Conservation (phyloP, 177 flowering plant species). For the Vitis hybrid region DNA sequence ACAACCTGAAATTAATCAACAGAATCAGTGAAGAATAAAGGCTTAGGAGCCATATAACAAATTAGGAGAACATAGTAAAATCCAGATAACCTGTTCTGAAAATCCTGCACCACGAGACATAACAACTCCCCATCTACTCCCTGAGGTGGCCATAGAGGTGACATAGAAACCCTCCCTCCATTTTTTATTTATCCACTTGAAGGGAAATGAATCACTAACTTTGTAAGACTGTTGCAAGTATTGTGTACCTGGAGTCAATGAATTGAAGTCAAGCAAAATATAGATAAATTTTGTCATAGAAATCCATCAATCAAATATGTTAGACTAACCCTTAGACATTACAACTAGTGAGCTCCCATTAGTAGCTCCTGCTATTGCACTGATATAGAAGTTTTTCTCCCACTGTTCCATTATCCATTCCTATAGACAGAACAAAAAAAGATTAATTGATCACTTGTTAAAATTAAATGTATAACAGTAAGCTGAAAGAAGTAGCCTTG, state of each 20-base stretch:
- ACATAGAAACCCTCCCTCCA: conserved; percentile 79
- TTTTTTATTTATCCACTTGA: conserved; percentile 76
- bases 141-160: conserved; percentile 76
- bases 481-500: background rate
- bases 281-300: background rate
- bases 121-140: conserved; percentile 67
- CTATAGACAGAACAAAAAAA: conserved; percentile 24
- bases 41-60: no score
- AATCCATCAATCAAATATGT: background rate
- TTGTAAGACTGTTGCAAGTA: conserved; percentile 71
- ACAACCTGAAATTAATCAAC: conserved; percentile 26
- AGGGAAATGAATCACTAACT: conserved; percentile 73
- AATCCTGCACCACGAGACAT: conserved; percentile 77
- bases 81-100: conserved; percentile 52
- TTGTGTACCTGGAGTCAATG: conserved; percentile 47
- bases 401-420: conserved; percentile 73
- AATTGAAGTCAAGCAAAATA: background rate
- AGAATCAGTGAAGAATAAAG: background rate
- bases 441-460: background rate
- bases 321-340: conserved; percentile 65
- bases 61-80: no score
- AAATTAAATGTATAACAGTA: background rate
- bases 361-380: conserved; percentile 55
- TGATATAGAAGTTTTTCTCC: conserved; percentile 60
- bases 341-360: conserved; percentile 73